Evolutionary conservation across 1,284 basidiomycete species (phyloP), one percentile per base, ranked within the genome.

Genomic region (Leccinum griseonigrum): DNA sequence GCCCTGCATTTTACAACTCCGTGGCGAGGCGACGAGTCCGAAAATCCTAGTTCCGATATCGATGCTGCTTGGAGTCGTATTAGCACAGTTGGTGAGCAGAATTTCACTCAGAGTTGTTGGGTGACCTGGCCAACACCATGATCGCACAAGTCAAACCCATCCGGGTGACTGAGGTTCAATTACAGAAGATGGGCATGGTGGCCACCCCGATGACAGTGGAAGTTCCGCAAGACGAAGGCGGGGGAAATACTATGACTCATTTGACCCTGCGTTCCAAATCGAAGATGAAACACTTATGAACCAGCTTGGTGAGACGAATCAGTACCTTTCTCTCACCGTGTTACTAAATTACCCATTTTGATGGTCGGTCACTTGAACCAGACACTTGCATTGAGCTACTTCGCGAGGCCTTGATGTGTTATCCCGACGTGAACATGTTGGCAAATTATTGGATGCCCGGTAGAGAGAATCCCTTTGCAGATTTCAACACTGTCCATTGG

Each of bases 61-160:
- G 64, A 65, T 28, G 63, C 63, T 3, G 64, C 57, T 31, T 65
- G 64, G 64, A n/a, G 26, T 34, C 46, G 40, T 10, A 38, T 65
- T 32, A 36, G 54, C 26, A 51, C 55, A 2, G 64, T 61, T 32
- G 55, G 60, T 55, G 7, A 50, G 36, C 18, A 34, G 22, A 28
- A 28, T 7, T 26, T 29, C 8, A 16, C 16, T 36, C 6, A 8
- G 2, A 31, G 40, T 36, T 2, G 22, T n/a, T 22, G 10, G 13
- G 16, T 34, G 28, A 53, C 26, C 50, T 51, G 8, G 16, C 11
- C 4, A 34, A 29, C 32, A n/a, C 28, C 31, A 32, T 28, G 16
- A 14, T 11, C 4, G 11, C 16, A 28, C 9, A n/a, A 56, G 56
- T 61, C 22, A 51, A 58, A 22, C 56, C 62, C 4, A 51, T 57